A percentile compares a stretch with the other conserved stretches of the same genome.
These are phyloP conservation scores for Mucor lusitanicus DNA, from an alignment of 371 early-diverging fungal species.

Conservation along the genomic window DNA sequence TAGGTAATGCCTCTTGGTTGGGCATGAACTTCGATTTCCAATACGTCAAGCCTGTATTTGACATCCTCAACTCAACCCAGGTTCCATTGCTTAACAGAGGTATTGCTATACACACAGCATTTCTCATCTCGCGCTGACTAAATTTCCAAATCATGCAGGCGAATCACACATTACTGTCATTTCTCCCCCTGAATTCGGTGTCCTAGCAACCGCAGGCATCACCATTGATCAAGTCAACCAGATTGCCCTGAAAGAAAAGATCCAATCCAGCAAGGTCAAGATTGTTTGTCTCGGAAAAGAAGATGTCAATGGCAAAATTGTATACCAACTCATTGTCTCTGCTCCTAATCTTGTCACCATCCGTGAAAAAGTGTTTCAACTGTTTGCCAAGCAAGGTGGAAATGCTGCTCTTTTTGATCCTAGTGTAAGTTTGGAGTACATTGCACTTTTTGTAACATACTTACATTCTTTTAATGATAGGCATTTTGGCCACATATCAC, in stretches of 20 bases:
- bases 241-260: constrained; percentile 53
- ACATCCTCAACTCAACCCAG: constrained; percentile 52
- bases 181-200: constrained; percentile 72
- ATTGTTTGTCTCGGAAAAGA: constrained; percentile 71
- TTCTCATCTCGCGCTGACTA: background rate
- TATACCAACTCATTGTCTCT: constrained; percentile 48
- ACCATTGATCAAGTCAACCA: constrained; percentile 74
- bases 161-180: constrained; percentile 82
- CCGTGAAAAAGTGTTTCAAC: constrained; percentile 53
- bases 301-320: constrained; percentile 33
- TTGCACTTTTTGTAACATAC: background rate
- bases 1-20: constrained; percentile 52
- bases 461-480: constrained; percentile 19
- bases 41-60: constrained; percentile 58
- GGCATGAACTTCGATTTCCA: constrained; percentile 64
- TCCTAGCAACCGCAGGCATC: constrained; percentile 58
- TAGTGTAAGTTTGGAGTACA: constrained; percentile 21
- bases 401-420: constrained; percentile 63
- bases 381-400: constrained; percentile 57
- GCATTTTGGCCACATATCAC: constrained; percentile 77
- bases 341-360: constrained; percentile 41
- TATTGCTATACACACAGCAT: background rate
- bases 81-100: constrained; percentile 38
- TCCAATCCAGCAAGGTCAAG: constrained; percentile 60
- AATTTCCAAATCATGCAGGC: constrained; percentile 27